These are phyloP conservation scores for Eimeria praecox DNA, from an alignment of 169 alveolate species.

Conservation along the genomic window DNA sequence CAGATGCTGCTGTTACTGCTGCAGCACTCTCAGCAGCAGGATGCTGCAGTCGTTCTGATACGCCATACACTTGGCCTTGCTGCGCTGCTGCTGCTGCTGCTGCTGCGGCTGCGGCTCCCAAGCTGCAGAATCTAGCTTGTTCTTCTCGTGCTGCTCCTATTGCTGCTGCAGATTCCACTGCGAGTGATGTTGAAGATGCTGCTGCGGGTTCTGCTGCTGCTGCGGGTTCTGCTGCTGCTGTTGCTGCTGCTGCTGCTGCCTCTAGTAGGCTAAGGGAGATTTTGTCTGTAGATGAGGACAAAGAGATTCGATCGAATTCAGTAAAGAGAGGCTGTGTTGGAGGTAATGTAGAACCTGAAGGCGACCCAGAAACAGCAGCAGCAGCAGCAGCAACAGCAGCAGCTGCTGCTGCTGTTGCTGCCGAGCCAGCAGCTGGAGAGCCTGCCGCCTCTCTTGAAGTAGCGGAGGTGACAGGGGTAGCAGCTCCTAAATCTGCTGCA, in stretches of 20 bases:
- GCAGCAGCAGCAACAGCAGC: neutral
- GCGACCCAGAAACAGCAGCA: neutral
- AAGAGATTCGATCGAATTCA: neutral
- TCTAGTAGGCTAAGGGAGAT: neutral
- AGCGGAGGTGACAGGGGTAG: neutral
- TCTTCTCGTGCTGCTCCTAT: neutral
- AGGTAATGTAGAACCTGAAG: conserved; percentile 15
- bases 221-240: neutral
- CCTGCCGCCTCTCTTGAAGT: neutral
- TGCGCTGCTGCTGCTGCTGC: conserved; percentile 30
- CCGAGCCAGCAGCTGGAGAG: neutral
- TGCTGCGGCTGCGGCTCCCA: conserved; percentile 20
- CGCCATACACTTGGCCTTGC: neutral
- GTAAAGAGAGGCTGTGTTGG: conserved; percentile 10
- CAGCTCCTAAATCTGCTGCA: neutral
- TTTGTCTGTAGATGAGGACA: neutral
- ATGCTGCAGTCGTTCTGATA: neutral
- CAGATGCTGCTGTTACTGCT: neutral
- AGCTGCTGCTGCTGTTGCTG: conserved; percentile 38
- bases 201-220: conserved; percentile 18
- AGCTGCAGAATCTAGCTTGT: neutral
- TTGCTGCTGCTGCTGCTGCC: conserved; percentile 40
- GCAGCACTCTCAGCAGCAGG: neutral
- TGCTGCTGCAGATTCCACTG: conserved; percentile 8
- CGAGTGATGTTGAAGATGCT: no score